phyloP scores from a whole-genome alignment of 176 grass and related monocot species.

The Guadua angustifolia region DNA sequence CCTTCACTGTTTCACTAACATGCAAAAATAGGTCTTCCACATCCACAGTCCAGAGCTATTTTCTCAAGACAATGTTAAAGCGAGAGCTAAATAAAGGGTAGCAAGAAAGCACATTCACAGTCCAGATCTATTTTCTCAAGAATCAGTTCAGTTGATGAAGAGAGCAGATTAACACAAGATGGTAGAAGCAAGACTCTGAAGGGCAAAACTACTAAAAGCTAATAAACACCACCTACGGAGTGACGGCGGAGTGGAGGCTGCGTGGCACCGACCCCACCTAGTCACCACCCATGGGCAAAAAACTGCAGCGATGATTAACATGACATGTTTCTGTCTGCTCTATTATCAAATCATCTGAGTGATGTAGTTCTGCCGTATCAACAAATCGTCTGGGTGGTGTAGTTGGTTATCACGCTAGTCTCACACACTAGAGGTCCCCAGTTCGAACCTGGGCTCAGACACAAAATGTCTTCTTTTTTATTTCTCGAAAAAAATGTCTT shows the following conservation, averaged over 20 bases:
- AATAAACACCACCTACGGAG: background rate
- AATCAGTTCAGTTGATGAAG: background rate
- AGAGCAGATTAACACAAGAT: background rate
- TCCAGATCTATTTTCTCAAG: too few species aligned
- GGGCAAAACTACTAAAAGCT: background rate
- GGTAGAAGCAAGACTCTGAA: background rate
- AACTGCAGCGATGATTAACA: too few species aligned
- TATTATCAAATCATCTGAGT: too few species aligned
- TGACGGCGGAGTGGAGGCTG: background rate
- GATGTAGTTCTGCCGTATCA: too few species aligned
- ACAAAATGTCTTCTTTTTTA: background rate
- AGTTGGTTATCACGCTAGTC: conserved; percentile 97
- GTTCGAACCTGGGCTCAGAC: conserved; percentile 74
- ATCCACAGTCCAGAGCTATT: background rate
- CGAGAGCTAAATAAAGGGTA: background rate
- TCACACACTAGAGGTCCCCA: conserved; percentile 93
- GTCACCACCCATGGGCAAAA: background rate
- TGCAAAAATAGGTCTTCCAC: background rate
- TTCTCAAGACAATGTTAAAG: background rate
- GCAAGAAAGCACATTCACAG: background rate
- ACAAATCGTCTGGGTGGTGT: conserved; percentile 54
- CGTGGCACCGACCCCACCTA: background rate
- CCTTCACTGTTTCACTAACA: background rate
- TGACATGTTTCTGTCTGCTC: too few species aligned
- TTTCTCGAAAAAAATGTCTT: too few species aligned